Conservation (phyloP, 1,284 basidiomycete genomes). For the Ustilago lituana region DNA sequence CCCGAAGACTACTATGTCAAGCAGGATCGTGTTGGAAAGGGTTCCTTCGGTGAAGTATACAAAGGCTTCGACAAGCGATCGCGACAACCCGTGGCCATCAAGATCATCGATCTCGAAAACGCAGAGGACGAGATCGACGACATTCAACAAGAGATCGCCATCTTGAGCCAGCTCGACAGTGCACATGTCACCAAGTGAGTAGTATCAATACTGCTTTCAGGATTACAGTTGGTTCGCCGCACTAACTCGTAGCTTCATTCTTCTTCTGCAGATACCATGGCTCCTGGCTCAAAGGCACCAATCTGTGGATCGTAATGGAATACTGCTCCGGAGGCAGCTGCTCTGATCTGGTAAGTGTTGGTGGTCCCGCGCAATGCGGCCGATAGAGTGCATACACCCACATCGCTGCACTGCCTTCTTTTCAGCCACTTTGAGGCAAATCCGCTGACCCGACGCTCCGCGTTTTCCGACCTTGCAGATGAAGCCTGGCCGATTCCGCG, state of each 20-base stretch:
- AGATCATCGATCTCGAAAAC: conserved; percentile 98
- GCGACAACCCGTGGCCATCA: conserved; percentile 73
- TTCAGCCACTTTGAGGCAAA: neutral
- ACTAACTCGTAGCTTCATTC: too few species aligned
- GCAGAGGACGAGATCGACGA: conserved; percentile 99
- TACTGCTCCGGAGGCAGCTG: conserved; percentile 74
- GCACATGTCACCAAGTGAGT: conserved; percentile 86
- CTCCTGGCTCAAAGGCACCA: conserved; percentile 88
- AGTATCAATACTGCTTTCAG: too few species aligned
- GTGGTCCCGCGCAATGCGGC: neutral
- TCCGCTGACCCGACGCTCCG: conserved; percentile 2
- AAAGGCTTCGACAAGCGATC: conserved; percentile 60
- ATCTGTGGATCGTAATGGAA: conserved; percentile 99
- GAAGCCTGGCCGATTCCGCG: conserved; percentile 95
- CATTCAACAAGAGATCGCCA: conserved; percentile 98
- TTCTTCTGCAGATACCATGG: conserved; percentile 83
- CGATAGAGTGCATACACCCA: neutral
- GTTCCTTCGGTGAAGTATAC: conserved; percentile 66
- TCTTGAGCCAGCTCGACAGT: conserved; percentile 95
- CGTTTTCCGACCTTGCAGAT: too few species aligned
- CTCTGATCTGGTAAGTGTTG: conserved; percentile 69
- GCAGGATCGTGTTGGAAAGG: conserved; percentile 83
- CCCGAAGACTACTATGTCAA: conserved; percentile 77
- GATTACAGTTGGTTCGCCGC: too few species aligned
- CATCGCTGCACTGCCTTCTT: neutral